phyloP scores from a whole-genome alignment of 345 rosid species.

The Eucalyptus shirleyi region DNA sequence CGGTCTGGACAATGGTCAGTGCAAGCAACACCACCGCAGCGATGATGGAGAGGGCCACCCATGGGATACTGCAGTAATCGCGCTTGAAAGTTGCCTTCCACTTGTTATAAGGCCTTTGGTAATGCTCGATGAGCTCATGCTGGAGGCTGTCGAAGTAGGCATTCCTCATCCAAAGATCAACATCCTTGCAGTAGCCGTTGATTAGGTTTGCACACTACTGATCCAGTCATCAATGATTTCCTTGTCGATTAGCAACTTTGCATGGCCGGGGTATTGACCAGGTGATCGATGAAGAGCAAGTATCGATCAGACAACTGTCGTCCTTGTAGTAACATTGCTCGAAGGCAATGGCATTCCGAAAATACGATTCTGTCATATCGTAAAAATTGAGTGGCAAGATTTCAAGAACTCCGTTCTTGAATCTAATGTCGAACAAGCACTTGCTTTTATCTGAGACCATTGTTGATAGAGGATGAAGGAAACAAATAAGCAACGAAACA shows the following conservation, averaged over 20 bases:
- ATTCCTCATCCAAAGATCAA: background rate
- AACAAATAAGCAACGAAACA: no score
- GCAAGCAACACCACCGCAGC: background rate
- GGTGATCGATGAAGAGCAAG: background rate
- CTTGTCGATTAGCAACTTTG: background rate
- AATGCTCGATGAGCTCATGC: background rate
- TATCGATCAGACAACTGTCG: background rate
- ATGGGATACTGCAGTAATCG: background rate
- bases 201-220: background rate
- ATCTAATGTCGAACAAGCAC: background rate
- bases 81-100: background rate
- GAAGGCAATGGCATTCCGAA: background rate
- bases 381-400: background rate
- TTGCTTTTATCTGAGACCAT: background rate
- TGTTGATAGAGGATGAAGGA: background rate
- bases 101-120: background rate
- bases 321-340: background rate
- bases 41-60: background rate
- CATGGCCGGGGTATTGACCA: background rate
- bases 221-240: background rate
- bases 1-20: background rate
- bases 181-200: background rate
- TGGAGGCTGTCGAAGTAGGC: background rate
- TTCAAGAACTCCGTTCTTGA: background rate
- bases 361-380: background rate